These are phyloP conservation scores for Fusarium agapanthi DNA, from an alignment of 2,329 filamentous ascomycete species.

Conservation along the genomic window DNA sequence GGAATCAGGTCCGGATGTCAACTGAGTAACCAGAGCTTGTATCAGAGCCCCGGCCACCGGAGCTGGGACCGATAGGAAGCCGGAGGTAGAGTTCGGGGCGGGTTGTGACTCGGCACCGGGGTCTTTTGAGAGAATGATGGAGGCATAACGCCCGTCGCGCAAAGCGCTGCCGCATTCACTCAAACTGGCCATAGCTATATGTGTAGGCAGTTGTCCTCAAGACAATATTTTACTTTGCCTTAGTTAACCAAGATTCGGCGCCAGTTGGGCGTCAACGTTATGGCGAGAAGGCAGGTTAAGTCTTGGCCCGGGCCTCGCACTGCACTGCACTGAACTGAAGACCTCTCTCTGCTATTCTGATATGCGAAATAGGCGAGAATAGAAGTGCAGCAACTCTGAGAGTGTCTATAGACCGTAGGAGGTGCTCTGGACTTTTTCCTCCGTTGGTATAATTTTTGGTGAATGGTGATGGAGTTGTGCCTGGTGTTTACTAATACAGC, in stretches of 20 bases:
- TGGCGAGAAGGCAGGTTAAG: constrained; percentile 29
- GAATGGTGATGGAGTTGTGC: constrained; percentile 31
- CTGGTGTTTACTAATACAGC: constrained; percentile 30
- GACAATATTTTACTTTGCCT: neutral
- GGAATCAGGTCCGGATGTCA: constrained; percentile 13
- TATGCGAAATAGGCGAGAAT: neutral
- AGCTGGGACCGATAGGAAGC: constrained; percentile 32
- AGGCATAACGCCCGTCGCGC: constrained; percentile 37
- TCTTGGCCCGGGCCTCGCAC: constrained; percentile 24
- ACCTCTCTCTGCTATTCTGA: neutral
- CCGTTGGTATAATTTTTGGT: constrained; percentile 14
- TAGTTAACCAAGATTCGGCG: neutral
- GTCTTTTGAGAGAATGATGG: constrained; percentile 34
- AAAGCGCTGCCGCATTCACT: constrained; percentile 31
- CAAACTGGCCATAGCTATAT: neutral
- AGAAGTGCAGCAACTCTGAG: neutral
- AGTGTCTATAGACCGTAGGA: neutral
- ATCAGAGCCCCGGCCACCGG: constrained; percentile 36
- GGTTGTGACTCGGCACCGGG: constrained; percentile 16
- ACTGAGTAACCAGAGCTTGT: constrained; percentile 24
- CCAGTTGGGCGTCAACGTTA: constrained; percentile 24
- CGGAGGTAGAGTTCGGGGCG: constrained; percentile 29
- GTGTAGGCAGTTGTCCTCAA: neutral
- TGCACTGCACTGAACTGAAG: neutral
- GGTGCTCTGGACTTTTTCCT: neutral